These are phyloP conservation scores for Xylariaceae sp. DNA, from an alignment of 2,329 filamentous ascomycete species.

Conservation along the genomic window DNA sequence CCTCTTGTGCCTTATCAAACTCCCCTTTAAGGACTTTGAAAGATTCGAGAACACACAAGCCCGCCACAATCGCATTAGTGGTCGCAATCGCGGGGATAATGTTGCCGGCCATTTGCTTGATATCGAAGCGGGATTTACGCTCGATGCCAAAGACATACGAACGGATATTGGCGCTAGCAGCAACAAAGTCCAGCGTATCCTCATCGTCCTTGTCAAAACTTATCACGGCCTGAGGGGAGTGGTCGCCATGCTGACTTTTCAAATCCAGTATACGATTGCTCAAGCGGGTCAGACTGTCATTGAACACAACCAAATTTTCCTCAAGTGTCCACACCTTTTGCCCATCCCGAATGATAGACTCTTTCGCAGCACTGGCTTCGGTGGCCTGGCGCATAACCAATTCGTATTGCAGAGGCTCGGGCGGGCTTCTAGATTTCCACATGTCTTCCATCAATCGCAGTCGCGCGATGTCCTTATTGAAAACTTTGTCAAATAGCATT, in stretches of 20 bases:
- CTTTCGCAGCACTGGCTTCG: conserved; percentile 45
- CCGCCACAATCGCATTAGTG: conserved; percentile 93
- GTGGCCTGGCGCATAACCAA: conserved; percentile 51
- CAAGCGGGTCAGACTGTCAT: conserved; percentile 73
- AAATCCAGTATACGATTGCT: conserved; percentile 67
- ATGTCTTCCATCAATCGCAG: conserved; percentile 87
- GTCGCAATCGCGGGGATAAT: conserved; percentile 98
- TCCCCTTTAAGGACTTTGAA: conserved; percentile 82
- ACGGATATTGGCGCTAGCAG: conserved; percentile 83
- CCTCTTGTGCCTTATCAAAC: conserved; percentile 69
- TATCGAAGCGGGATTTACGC: conserved; percentile 85
- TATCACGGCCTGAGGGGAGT: conserved; percentile 59
- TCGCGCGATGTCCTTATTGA: conserved; percentile 76
- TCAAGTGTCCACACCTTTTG: conserved; percentile 76
- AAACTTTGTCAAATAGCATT: conserved; percentile 90
- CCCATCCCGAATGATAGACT: conserved; percentile 58
- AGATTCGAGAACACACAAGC: conserved; percentile 84
- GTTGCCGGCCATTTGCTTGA: conserved; percentile 98
- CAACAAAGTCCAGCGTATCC: conserved; percentile 92
- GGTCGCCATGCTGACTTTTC: conserved; percentile 44
- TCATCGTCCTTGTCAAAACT: conserved; percentile 95
- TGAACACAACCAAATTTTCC: conserved; percentile 84
- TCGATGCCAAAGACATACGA: conserved; percentile 88
- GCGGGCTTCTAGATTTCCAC: conserved; percentile 82
- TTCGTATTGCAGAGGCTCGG: conserved; percentile 68